Base-by-base conservation (phyloP, 176 grass and related monocot species). In the Cenchrus purpureus region DNA sequence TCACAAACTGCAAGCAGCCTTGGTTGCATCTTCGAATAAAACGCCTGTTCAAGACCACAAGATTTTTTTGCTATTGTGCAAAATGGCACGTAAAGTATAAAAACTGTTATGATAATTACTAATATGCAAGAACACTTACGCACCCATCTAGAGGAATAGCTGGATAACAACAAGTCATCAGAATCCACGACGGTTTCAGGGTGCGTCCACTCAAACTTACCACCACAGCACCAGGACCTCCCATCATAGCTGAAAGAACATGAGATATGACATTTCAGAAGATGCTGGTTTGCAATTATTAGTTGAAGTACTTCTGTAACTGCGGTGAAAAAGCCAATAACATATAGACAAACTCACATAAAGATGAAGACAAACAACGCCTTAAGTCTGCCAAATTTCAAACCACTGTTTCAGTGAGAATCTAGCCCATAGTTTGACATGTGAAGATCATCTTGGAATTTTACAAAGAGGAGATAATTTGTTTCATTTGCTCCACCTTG, bases 21-120 rank as follows among this genome's bases (percentile, higher is more conserved):
- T 99, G 97, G 79, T 96, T 99, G 88, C 97, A 99, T 86, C 93
- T 95, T 70, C 97, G 83, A 85, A 99, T 96, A 79, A 99, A 99
- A 51, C 97, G 97, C 82, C 97, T 99, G 90, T 91, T 90, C 20
- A 85, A 82, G 73, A 50, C 45, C 43, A 84, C 55, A 46, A 70
- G 19, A 32, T 59, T 71, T 55, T 25, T 74, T 49, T 25, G 25
- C 25, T 25, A 25, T 25, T 25, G 25, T 25, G 25, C 25, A 25
- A 25, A 87, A 67, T 67, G 2, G 1, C 7, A 14, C 17, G 49
- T 43, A 40, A 16, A 88, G 7, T 66, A 73, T 32, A 53, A 81
- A 28, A 55, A 69, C 31, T 80, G 40, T 11, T 72, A 71, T 8
- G 62, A 44, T 45, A 77, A 64, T 43, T 8, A 83, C 34, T 82